Percentiles rank a stretch among this genome's conserved stretches.
phyloP scores from a whole-genome alignment of 306 rosid genomes.

The Psophocarpus tetragonolobus region DNA sequence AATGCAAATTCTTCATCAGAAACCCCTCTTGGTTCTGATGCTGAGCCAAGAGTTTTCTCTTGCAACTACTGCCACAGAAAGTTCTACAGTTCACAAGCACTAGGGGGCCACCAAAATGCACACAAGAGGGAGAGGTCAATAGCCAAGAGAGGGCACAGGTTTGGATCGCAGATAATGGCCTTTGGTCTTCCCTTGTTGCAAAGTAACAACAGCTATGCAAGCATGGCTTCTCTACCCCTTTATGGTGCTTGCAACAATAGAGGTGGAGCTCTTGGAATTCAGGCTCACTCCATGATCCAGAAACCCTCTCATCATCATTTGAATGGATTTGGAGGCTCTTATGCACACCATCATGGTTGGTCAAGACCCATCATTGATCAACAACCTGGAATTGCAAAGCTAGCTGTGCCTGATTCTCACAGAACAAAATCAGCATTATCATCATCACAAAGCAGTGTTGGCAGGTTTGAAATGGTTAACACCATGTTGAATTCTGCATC shows the following conservation, averaged over 20 bases:
- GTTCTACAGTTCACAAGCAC: conserved; percentile 89
- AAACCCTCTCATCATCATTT: conserved; percentile 57
- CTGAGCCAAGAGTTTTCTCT: conserved; percentile 69
- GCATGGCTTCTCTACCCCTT: conserved; percentile 70
- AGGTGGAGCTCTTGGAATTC: conserved; percentile 55
- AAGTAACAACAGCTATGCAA: conserved; percentile 33
- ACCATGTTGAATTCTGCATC: conserved; percentile 38
- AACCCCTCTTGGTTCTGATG: conserved; percentile 26
- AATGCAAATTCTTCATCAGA: conserved; percentile 41
- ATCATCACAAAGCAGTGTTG: conserved; percentile 43
- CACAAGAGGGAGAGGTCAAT: conserved; percentile 85
- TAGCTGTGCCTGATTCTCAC: conserved; percentile 41
- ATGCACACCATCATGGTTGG: conserved; percentile 45
- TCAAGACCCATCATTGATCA: conserved; percentile 52
- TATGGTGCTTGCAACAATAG: conserved; percentile 43
- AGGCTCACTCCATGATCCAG: conserved; percentile 64
- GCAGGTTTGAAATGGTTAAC: conserved; percentile 49
- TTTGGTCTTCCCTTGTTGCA: conserved; percentile 58
- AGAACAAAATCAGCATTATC: conserved; percentile 32
- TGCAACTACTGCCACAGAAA: conserved; percentile 90
- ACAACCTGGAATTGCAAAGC: conserved; percentile 55
- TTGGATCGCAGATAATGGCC: conserved; percentile 50
- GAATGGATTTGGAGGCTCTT: conserved; percentile 42
- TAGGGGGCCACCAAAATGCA: conserved; percentile 96
- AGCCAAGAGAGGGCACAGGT: conserved; percentile 71